Conservation (phyloP, 1,139 yeast species). For the Nakaseomyces sp. region DNA sequence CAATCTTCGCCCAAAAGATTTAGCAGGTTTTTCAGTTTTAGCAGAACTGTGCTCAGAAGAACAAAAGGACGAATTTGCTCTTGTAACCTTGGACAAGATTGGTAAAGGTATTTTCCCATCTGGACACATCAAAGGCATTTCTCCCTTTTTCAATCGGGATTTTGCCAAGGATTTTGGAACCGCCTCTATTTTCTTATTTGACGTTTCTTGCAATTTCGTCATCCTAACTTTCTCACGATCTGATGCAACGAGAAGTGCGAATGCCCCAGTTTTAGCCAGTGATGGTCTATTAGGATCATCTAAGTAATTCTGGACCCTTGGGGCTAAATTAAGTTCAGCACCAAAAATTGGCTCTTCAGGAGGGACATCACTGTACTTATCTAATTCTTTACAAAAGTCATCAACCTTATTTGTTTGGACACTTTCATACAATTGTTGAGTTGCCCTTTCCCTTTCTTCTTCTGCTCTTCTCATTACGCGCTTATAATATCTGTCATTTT, state of each 20-base stretch:
- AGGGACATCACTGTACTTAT: background rate
- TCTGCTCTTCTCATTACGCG: background rate
- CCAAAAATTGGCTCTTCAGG: background rate
- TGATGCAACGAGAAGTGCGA: slow-evolving; percentile 1
- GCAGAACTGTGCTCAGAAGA: no score
- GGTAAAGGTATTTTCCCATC: background rate
- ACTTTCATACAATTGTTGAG: background rate
- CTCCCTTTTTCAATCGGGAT: background rate
- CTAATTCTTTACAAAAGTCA: background rate
- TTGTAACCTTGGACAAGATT: background rate
- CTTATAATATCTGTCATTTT: background rate
- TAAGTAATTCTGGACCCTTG: background rate
- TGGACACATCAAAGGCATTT: background rate
- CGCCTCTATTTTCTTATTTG: background rate
- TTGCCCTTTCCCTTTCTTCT: background rate
- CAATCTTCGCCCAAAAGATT: background rate
- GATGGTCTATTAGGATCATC: slow-evolving; percentile 1
- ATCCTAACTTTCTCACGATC: slow-evolving; percentile 1
- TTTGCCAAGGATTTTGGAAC: background rate
- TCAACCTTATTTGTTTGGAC: background rate
- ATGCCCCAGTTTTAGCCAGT: background rate
- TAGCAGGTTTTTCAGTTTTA: background rate
- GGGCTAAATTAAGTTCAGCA: background rate
- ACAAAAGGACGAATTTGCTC: no score
- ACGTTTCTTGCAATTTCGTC: background rate